Evolutionary conservation across 495 filamentous ascomycete species (phyloP).

Genomic region (Aspergillus steynii): DNA sequence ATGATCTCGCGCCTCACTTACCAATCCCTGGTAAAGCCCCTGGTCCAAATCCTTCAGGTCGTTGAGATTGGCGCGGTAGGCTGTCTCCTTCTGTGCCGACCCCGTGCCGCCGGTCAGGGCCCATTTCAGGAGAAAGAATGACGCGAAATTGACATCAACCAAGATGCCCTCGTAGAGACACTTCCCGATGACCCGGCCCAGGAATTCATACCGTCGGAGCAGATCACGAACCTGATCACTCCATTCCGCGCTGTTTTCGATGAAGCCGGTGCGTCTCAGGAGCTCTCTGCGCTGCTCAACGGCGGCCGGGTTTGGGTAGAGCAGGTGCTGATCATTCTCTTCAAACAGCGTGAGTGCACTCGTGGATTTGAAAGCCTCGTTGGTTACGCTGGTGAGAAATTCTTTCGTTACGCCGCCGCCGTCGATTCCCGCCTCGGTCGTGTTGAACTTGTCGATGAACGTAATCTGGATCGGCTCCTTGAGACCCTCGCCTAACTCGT

Average conservation of each 20-base stretch:
- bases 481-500: constrained; percentile 73
- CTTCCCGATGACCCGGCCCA: constrained; percentile 91
- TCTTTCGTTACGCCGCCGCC: constrained; percentile 98
- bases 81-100: constrained; percentile 62
- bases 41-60: constrained; percentile 92
- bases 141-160: constrained; percentile 89
- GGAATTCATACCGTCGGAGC: constrained; percentile 81
- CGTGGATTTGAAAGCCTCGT: constrained; percentile 74
- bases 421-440: constrained; percentile 90
- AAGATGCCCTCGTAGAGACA: constrained; percentile 98
- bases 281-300: constrained; percentile 70
- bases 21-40: constrained; percentile 87
- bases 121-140: constrained; percentile 97
- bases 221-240: constrained; percentile 59
- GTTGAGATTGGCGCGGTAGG: constrained; percentile 85
- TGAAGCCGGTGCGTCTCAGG: constrained; percentile 53
- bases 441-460: constrained; percentile 89
- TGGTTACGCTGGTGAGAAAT: constrained; percentile 88
- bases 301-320: constrained; percentile 84
- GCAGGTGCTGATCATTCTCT: constrained; percentile 83
- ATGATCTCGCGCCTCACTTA: constrained; percentile 32
- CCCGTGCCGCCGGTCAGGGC: constrained; percentile 67
- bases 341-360: constrained; percentile 63
- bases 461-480: constrained; percentile 98
- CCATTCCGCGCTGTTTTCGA: constrained; percentile 56